Evolutionary conservation across 345 rosid genomes (phyloP).

Genomic region (Eucalyptus regnans): DNA sequence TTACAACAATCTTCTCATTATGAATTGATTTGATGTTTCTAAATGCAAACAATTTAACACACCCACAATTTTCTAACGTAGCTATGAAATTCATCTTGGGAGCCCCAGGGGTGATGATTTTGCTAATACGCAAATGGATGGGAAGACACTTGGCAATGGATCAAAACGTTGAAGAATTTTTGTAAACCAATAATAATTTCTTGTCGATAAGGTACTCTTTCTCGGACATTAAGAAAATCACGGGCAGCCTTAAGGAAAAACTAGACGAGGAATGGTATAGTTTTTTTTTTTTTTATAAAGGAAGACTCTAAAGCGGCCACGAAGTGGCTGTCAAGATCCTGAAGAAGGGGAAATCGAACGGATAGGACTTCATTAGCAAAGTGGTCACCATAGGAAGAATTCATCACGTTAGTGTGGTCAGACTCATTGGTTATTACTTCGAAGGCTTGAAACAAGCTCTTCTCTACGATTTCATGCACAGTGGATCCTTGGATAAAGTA

Average conservation of each 20-base stretch:
- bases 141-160: too few species aligned
- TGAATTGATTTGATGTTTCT: neutral
- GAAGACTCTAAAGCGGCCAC: accelerated
- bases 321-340: neutral
- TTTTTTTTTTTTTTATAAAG: accelerated
- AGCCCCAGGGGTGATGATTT: too few species aligned
- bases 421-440: neutral
- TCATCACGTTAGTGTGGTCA: neutral
- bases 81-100: too few species aligned
- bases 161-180: too few species aligned
- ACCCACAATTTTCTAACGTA: too few species aligned
- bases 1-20: neutral
- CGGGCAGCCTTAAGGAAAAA: accelerated
- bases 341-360: neutral
- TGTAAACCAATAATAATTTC: too few species aligned
- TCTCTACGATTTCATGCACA: neutral
- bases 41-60: neutral
- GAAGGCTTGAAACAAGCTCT: neutral
- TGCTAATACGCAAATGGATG: too few species aligned
- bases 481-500: neutral
- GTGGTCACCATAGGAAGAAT: neutral
- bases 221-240: too few species aligned
- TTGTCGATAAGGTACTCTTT: too few species aligned
- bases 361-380: neutral
- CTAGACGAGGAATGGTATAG: neutral